Evolutionary conservation across 164 flowering plant genomes (phyloP).

Genomic region (Tetrastigma voinierianum): DNA sequence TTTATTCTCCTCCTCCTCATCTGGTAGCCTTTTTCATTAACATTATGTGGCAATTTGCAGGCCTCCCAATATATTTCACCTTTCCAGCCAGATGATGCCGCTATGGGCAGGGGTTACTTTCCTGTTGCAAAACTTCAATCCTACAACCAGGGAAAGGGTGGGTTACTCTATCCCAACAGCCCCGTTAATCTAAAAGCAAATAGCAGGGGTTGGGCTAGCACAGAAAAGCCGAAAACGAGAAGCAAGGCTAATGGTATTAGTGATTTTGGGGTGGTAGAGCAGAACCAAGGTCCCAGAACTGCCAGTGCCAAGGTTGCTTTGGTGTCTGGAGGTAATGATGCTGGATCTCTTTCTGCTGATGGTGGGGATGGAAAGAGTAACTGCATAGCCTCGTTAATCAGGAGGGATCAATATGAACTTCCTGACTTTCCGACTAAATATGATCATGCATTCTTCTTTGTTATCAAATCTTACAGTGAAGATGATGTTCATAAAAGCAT

Average conservation of each 20-base stretch:
- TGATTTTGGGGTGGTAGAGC: constrained; percentile 42
- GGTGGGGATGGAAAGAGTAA: constrained; percentile 19
- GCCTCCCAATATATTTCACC: constrained; percentile 24
- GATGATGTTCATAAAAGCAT: constrained; percentile 86
- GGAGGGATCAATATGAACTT: constrained; percentile 53
- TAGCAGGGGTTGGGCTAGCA: constrained; percentile 31
- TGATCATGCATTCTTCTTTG: constrained; percentile 64
- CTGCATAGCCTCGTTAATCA: constrained; percentile 21
- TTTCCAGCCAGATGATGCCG: constrained; percentile 33
- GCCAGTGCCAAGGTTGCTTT: constrained; percentile 22
- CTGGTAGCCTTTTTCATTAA: background rate
- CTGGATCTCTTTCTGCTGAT: constrained; percentile 15
- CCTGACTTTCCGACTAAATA: constrained; percentile 53
- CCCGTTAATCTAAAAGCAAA: constrained; percentile 29
- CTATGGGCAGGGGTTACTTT: constrained; percentile 31
- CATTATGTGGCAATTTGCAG: constrained; percentile 7
- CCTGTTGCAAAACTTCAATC: constrained; percentile 27
- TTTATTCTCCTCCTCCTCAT: constrained; percentile 2
- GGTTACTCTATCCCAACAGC: constrained; percentile 35
- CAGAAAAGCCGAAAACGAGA: constrained; percentile 43
- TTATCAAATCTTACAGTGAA: constrained; percentile 84
- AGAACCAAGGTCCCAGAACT: constrained; percentile 56
- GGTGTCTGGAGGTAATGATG: constrained; percentile 21
- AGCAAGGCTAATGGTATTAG: constrained; percentile 29
- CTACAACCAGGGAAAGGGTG: constrained; percentile 33